phyloP scores from a whole-genome alignment of 495 filamentous ascomycete genomes.

The Hypomontagnella monticulosa region DNA sequence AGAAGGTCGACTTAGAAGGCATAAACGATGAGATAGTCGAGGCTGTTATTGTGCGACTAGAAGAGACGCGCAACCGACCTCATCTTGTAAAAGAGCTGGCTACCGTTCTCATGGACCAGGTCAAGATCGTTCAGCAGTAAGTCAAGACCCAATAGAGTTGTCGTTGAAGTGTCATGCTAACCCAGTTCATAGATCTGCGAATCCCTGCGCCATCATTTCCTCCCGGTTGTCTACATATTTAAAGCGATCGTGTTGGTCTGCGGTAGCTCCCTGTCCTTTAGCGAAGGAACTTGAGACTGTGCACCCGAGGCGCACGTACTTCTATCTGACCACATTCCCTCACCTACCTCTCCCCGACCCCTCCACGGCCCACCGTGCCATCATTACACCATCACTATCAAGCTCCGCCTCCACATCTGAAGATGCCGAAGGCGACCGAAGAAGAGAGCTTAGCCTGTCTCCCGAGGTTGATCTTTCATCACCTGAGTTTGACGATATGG shows the following conservation, averaged over 20 bases:
- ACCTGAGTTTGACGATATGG: conserved; percentile 82
- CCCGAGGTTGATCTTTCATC: conserved; percentile 93
- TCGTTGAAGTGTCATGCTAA: conserved; percentile 19
- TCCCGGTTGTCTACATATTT: conserved; percentile 90
- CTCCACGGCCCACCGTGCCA: conserved; percentile 63
- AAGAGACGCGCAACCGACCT: conserved; percentile 90
- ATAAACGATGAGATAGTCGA: conserved; percentile 97
- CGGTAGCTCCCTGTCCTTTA: conserved; percentile 82
- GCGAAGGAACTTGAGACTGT: conserved; percentile 91
- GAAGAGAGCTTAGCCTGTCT: conserved; percentile 82
- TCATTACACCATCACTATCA: conserved; percentile 87
- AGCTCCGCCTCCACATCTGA: conserved; percentile 74
- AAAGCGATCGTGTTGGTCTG: conserved; percentile 83
- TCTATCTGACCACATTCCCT: conserved; percentile 86
- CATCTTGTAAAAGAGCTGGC: conserved; percentile 96
- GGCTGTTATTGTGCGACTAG: conserved; percentile 87
- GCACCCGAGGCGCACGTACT: conserved; percentile 95
- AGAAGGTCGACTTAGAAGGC: conserved; percentile 80
- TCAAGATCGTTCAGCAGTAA: conserved; percentile 91
- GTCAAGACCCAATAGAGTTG: conserved; percentile 45
- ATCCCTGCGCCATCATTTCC: conserved; percentile 92
- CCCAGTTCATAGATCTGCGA: conserved; percentile 76
- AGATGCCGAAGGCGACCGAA: conserved; percentile 74
- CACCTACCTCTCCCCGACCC: conserved; percentile 85
- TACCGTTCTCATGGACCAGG: conserved; percentile 74